Conservation (phyloP, 2,329 filamentous ascomycete genomes). For the Plectosphaerella plurivora region DNA sequence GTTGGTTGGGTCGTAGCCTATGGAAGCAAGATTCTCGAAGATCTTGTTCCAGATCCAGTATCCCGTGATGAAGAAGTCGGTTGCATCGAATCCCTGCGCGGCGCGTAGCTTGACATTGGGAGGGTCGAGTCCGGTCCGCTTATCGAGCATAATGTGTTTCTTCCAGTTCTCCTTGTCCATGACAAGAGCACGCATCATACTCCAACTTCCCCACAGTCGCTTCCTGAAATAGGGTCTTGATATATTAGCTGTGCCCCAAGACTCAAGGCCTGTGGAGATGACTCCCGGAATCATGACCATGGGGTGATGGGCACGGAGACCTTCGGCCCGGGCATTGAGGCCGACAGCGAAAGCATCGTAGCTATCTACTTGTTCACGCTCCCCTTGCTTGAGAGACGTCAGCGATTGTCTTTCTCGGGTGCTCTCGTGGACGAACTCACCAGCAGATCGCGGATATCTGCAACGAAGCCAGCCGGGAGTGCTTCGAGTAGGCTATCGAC, state of each 20-base stretch:
- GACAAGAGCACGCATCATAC: constrained; percentile 94
- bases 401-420: background rate
- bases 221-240: constrained; percentile 92
- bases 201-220: constrained; percentile 96
- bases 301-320: constrained; percentile 76
- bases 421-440: constrained; percentile 31
- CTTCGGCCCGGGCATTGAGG: constrained; percentile 74
- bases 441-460: constrained; percentile 80
- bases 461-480: constrained; percentile 78
- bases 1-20: constrained; percentile 87
- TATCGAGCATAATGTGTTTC: constrained; percentile 94
- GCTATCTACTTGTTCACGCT: constrained; percentile 75
- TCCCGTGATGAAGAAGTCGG: constrained; percentile 85
- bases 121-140: constrained; percentile 84
- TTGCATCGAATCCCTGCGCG: constrained; percentile 94
- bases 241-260: constrained; percentile 84
- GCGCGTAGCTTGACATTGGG: constrained; percentile 85
- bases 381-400: constrained; percentile 57
- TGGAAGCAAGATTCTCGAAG: constrained; percentile 89
- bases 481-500: constrained; percentile 85
- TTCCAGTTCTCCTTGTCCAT: constrained; percentile 95
- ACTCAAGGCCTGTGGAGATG: constrained; percentile 94
- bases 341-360: constrained; percentile 95
- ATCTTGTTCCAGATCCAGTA: constrained; percentile 99
- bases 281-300: constrained; percentile 97